phyloP scores from a whole-genome alignment of 192 early-diverging fungal species.

The Umbelopsis sp. region DNA sequence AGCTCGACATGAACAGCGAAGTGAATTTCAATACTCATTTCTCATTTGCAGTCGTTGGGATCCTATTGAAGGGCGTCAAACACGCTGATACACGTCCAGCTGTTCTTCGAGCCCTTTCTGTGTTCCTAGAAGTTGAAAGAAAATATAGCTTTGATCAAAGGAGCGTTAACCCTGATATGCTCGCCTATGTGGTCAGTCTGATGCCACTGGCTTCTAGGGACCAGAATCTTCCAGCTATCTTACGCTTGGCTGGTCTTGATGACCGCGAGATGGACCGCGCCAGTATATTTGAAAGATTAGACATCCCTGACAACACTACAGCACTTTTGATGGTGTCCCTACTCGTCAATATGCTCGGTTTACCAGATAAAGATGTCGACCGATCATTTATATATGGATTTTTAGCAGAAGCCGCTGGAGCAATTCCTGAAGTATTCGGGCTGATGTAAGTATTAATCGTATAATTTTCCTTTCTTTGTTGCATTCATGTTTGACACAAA shows the following conservation, averaged over 20 bases:
- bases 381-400: slow-evolving; percentile 72
- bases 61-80: slow-evolving; percentile 81
- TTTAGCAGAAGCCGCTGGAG: slow-evolving; percentile 67
- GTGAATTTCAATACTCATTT: slow-evolving; percentile 85
- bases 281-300: slow-evolving; percentile 59
- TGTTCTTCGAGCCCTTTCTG: slow-evolving; percentile 66
- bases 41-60: slow-evolving; percentile 77
- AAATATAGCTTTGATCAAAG: slow-evolving; percentile 43
- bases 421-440: slow-evolving; percentile 68
- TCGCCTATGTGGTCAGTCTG: slow-evolving; percentile 81
- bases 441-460: slow-evolving; percentile 63
- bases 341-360: slow-evolving; percentile 68
- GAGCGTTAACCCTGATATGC: slow-evolving; percentile 48
- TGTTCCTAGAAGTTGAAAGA: slow-evolving; percentile 72
- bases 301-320: slow-evolving; percentile 63
- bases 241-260: slow-evolving; percentile 55
- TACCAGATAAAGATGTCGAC: slow-evolving; percentile 70
- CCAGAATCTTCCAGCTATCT: slow-evolving; percentile 60
- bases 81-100: slow-evolving; percentile 69
- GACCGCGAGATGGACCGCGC: slow-evolving; percentile 54
- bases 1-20: slow-evolving; percentile 71
- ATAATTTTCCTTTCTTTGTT: not conserved
- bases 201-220: slow-evolving; percentile 74
- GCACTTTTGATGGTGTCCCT: slow-evolving; percentile 62
- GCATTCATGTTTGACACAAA: not conserved